These are phyloP conservation scores for Musa beccarii DNA, from an alignment of 176 grass and related monocot genomes.

Conservation along the genomic window DNA sequence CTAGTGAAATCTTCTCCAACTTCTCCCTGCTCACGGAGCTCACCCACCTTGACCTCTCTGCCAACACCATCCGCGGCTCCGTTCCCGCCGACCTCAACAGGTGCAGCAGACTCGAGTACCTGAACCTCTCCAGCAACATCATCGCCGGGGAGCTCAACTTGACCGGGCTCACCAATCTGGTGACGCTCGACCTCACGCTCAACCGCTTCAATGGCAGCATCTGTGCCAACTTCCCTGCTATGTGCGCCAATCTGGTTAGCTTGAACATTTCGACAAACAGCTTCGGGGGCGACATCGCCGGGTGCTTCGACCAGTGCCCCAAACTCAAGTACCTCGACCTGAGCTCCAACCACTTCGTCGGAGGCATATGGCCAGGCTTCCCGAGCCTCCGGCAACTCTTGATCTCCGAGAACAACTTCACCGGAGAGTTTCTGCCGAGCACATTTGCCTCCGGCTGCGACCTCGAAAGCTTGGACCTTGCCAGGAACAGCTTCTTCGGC, in stretches of 20 bases:
- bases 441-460: conserved; percentile 41
- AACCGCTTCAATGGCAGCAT: conserved; percentile 53
- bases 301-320: conserved; percentile 38
- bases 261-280: conserved; percentile 56
- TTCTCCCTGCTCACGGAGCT: conserved; percentile 58
- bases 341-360: conserved; percentile 64
- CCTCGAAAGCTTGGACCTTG: conserved; percentile 49
- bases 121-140: conserved; percentile 73
- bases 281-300: conserved; percentile 35
- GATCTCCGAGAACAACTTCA: conserved; percentile 58
- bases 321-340: conserved; percentile 57
- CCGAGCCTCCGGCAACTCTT: conserved; percentile 36
- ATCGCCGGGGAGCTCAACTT: conserved; percentile 39
- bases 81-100: conserved; percentile 43
- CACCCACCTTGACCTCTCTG: conserved; percentile 51
- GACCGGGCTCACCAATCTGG: conserved; percentile 32
- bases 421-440: conserved; percentile 23
- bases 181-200: conserved; percentile 37
- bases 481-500: conserved; percentile 39
- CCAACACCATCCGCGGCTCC: conserved; percentile 33
- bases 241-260: conserved; percentile 33
- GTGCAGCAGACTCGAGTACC: conserved; percentile 56
- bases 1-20: conserved; percentile 41
- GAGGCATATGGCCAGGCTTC: conserved; percentile 58
- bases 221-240: conserved; percentile 38